Evolutionary conservation across 768 basidiomycete species (phyloP).

Genomic region (Mycena galopus): DNA sequence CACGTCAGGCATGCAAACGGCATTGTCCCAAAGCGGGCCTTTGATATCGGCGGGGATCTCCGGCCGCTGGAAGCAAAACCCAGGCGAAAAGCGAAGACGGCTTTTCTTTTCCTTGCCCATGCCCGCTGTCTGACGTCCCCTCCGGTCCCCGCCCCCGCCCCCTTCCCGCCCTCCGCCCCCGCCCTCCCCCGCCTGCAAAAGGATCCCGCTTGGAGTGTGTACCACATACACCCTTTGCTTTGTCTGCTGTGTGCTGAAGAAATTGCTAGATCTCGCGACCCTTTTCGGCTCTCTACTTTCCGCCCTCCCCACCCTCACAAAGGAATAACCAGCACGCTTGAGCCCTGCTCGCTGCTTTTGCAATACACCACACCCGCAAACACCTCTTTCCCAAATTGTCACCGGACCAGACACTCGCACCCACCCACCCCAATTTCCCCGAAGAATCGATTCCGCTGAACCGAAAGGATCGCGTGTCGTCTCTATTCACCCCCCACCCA

Average conservation of each 20-base stretch:
- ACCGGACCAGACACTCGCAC: background rate
- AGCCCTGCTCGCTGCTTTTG: background rate
- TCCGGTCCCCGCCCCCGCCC: background rate
- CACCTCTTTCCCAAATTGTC: background rate
- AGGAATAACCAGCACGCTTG: background rate
- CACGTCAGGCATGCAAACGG: too few species aligned
- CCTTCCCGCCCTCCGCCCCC: background rate
- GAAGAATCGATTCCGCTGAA: background rate
- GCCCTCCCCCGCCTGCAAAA: background rate
- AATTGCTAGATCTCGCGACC: background rate
- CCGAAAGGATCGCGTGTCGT: background rate
- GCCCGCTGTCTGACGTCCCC: background rate
- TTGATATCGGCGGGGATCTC: background rate
- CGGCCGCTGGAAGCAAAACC: background rate
- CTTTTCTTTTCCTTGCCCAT: background rate
- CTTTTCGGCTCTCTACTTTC: background rate
- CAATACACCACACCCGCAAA: background rate
- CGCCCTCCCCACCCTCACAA: background rate
- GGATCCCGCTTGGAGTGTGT: conserved; percentile 4
- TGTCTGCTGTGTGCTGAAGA: background rate
- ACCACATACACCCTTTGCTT: background rate
- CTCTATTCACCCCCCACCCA: background rate
- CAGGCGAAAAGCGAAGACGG: background rate
- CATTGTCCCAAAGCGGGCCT: background rate
- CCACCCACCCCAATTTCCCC: background rate